A percentile compares a stretch with the other conserved stretches of the same genome.
phyloP scores from a whole-genome alignment of 1,284 basidiomycete genomes.

The Heterobasidion parviporum region DNA sequence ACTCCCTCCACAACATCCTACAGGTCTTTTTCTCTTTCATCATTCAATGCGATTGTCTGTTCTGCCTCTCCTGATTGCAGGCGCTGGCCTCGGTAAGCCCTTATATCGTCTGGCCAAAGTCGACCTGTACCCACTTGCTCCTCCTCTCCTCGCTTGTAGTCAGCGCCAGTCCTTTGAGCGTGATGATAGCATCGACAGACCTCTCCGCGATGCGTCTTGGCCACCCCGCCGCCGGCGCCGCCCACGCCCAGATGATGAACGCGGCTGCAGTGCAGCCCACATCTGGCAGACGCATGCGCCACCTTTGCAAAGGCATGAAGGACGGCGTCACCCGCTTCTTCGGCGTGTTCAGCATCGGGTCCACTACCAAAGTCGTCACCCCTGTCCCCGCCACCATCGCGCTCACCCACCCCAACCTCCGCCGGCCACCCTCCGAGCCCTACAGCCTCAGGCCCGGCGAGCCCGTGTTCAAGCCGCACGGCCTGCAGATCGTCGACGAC shows the following conservation, averaged over 20 bases:
- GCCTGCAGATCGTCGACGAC: not conserved
- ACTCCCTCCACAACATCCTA: not conserved
- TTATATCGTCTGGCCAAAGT: not conserved
- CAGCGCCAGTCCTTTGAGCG: slow-evolving; percentile 28
- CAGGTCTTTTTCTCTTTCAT: not conserved
- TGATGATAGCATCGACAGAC: slow-evolving; percentile 21
- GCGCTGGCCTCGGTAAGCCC: slow-evolving; percentile 28
- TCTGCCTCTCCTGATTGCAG: slow-evolving; percentile 18
- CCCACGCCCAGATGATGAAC: slow-evolving; percentile 1
- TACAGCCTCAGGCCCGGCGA: not conserved
- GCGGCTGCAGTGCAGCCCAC: slow-evolving; percentile 1
- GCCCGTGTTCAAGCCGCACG: not conserved
- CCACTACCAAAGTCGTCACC: not conserved
- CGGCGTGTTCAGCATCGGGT: slow-evolving; percentile 8
- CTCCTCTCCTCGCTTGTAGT: slow-evolving; percentile 10
- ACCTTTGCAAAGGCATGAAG: slow-evolving; percentile 12
- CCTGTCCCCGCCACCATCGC: not conserved
- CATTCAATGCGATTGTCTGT: not conserved
- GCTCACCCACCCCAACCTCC: not conserved
- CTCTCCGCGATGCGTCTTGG: slow-evolving; percentile 20
- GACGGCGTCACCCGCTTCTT: slow-evolving; percentile 15
- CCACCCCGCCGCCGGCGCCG: slow-evolving; percentile 14
- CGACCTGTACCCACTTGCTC: not conserved
- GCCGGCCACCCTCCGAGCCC: not conserved
- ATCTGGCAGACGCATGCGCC: slow-evolving; percentile 9